These are phyloP conservation scores for Thermoascus crustaceus DNA, from an alignment of 2,329 filamentous ascomycete genomes.

Conservation along the genomic window DNA sequence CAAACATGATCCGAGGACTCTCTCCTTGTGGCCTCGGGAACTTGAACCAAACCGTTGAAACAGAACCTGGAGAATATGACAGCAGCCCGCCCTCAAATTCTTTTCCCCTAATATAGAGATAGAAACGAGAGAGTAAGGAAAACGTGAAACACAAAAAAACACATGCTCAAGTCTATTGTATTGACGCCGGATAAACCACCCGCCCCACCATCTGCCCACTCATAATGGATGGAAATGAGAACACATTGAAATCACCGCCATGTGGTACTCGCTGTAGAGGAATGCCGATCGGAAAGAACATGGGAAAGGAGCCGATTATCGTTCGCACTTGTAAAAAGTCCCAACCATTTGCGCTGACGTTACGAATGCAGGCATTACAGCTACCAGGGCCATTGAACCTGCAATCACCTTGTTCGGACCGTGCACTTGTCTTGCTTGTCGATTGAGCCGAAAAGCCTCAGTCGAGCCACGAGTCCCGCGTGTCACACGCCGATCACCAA, in stretches of 20 bases:
- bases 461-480: no score
- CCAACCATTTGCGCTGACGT: no score
- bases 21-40: slow-evolving; percentile 8
- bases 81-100: slow-evolving; percentile 17
- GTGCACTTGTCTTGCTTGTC: no score
- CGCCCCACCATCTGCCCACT: slow-evolving; percentile 27
- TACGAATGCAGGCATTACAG: no score
- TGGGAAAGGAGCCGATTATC: background rate
- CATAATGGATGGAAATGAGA: slow-evolving; percentile 21
- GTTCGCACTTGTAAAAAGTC: background rate
- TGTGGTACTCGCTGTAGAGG: slow-evolving; percentile 18
- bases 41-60: slow-evolving; percentile 7
- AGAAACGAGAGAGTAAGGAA: slow-evolving; percentile 14
- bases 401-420: no score
- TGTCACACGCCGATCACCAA: no score
- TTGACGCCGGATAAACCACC: slow-evolving; percentile 34
- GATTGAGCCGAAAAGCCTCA: no score
- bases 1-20: slow-evolving; percentile 9
- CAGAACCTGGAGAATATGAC: slow-evolving; percentile 14
- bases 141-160: slow-evolving; percentile 12
- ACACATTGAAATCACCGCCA: slow-evolving; percentile 21
- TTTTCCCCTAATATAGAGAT: slow-evolving; percentile 19
- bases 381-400: no score
- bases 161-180: slow-evolving; percentile 36
- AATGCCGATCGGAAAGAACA: slow-evolving; percentile 1